phyloP scores from a whole-genome alignment of 768 basidiomycete species.

The Naganishia onofrii region DNA sequence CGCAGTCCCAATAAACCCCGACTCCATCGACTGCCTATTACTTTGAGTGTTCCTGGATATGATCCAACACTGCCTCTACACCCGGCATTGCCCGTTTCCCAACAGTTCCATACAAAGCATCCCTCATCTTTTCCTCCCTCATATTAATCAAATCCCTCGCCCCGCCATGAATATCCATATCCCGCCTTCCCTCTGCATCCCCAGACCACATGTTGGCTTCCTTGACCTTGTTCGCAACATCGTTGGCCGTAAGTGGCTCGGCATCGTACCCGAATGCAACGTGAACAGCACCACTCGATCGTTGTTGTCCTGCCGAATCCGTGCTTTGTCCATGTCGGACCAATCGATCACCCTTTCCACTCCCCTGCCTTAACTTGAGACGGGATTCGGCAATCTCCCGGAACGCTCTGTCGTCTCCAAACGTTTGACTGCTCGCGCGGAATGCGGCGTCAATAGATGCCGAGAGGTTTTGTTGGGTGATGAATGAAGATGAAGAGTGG shows the following conservation, averaged over 20 bases:
- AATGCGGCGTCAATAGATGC: slow-evolving; percentile 21
- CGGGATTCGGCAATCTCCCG: slow-evolving; percentile 22
- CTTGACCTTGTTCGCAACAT: slow-evolving; percentile 11
- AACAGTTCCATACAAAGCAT: slow-evolving; percentile 26
- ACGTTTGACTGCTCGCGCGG: background rate
- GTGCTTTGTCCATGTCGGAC: slow-evolving; percentile 10
- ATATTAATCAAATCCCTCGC: slow-evolving; percentile 23
- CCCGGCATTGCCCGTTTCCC: slow-evolving; percentile 22
- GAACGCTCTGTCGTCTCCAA: slow-evolving; percentile 19
- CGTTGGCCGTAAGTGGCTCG: slow-evolving; percentile 11
- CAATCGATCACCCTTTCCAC: slow-evolving; percentile 15
- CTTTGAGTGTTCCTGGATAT: slow-evolving; percentile 18
- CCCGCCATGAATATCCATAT: background rate
- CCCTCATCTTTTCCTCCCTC: slow-evolving; percentile 23
- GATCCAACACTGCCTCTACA: slow-evolving; percentile 26
- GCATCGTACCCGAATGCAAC: slow-evolving; percentile 13
- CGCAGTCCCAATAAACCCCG: too few species aligned
- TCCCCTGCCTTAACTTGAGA: slow-evolving; percentile 16
- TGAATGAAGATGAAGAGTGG: slow-evolving; percentile 44
- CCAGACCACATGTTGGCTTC: slow-evolving; percentile 13
- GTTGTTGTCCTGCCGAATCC: slow-evolving; percentile 23
- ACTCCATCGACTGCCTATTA: too few species aligned
- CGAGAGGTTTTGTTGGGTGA: slow-evolving; percentile 33
- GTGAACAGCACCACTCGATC: slow-evolving; percentile 1
- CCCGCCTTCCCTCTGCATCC: background rate